phyloP scores from a whole-genome alignment of 2,329 filamentous ascomycete genomes.

The Botrytis squamosa region DNA sequence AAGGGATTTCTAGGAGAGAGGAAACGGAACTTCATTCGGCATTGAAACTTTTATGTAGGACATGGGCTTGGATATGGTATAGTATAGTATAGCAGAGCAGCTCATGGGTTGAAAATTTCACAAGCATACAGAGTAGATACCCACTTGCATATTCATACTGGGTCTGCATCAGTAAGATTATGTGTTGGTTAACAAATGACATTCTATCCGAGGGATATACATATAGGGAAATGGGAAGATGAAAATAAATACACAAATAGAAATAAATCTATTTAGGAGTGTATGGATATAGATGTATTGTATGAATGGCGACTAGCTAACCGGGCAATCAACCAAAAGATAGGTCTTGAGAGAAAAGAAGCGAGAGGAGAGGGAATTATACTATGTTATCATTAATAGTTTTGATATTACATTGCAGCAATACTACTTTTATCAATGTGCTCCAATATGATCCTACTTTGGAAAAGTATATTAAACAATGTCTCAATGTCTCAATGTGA shows the following conservation, averaged over 20 bases:
- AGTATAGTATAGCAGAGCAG: neutral
- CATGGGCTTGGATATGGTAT: neutral
- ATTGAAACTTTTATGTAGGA: neutral
- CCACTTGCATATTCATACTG: neutral
- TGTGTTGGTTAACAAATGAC: neutral
- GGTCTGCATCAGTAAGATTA: neutral
- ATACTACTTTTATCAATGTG: neutral
- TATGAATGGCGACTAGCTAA: neutral
- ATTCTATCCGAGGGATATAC: neutral
- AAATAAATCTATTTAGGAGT: neutral
- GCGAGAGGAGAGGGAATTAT: neutral
- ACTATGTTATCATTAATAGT: neutral
- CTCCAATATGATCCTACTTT: neutral
- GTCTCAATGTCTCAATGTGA: conserved; percentile 4
- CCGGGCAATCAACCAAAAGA: neutral
- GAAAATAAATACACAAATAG: neutral
- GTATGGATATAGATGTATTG: neutral
- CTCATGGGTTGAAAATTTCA: neutral
- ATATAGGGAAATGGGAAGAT: neutral
- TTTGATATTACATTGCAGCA: neutral
- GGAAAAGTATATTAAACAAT: neutral
- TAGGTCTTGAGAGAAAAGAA: neutral
- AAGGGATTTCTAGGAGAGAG: neutral
- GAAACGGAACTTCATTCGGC: neutral
- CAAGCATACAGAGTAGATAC: neutral